A percentile compares a stretch with the other conserved stretches of the same genome.
Conservation (phyloP, 129 eudicot species). For the Centaurea solstitialis region DNA sequence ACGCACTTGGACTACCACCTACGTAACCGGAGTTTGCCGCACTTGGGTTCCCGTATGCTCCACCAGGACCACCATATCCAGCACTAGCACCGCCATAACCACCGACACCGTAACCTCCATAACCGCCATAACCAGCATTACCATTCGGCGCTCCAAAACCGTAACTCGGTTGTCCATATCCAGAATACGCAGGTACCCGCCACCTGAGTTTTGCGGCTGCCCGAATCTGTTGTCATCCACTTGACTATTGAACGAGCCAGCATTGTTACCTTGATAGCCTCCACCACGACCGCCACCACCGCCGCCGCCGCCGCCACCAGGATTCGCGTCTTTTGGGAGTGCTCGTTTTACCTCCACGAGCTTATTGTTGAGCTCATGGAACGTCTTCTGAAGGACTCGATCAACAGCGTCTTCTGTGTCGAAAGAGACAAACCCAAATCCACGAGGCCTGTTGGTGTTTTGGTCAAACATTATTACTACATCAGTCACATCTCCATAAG, state of each 20-base stretch:
- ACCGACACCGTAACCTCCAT: conserved; percentile 43
- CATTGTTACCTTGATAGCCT: conserved; percentile 42
- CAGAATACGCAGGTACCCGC: conserved; percentile 45
- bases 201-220: conserved; percentile 50
- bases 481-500: conserved; percentile 58
- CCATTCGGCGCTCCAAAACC: conserved; percentile 48
- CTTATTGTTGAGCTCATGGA: conserved; percentile 59
- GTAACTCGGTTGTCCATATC: conserved; percentile 47
- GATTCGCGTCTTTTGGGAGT: conserved; percentile 62
- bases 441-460: conserved; percentile 69
- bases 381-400: conserved; percentile 50
- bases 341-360: conserved; percentile 72
- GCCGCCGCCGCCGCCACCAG: conserved; percentile 39
- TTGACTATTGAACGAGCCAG: conserved; percentile 38
- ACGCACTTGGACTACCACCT: conserved; percentile 33
- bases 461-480: conserved; percentile 82
- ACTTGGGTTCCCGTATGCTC: conserved; percentile 52
- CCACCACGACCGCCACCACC: conserved; percentile 43
- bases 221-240: conserved; percentile 44
- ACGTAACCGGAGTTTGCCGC: conserved; percentile 29
- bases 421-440: conserved; percentile 78
- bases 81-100: conserved; percentile 34
- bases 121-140: conserved; percentile 35
- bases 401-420: conserved; percentile 83
- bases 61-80: conserved; percentile 37